These are phyloP conservation scores for Aureobasidium melanogenum DNA, from an alignment of 2,329 filamentous ascomycete genomes.

Conservation along the genomic window DNA sequence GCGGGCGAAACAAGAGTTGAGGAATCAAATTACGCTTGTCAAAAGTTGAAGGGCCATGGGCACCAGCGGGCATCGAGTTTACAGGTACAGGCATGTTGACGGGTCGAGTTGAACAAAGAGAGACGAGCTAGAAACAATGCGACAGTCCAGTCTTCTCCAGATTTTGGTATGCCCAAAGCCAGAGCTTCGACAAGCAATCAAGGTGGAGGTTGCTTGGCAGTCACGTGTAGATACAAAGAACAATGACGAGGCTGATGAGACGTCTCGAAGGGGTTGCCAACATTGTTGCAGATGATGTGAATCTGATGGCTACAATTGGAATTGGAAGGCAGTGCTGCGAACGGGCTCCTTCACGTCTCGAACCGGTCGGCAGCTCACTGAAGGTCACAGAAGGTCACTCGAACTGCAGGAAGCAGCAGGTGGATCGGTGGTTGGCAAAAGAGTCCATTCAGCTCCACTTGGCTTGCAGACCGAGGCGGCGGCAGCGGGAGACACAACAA, in stretches of 20 bases:
- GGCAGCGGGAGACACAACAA: conserved; percentile 4
- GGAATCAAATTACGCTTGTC: conserved; percentile 54
- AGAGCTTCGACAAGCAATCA: background rate
- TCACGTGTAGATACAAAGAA: background rate
- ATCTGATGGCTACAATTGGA: background rate
- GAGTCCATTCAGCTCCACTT: conserved; percentile 4
- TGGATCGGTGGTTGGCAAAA: background rate
- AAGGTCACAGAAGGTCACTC: background rate
- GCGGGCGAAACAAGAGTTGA: conserved; percentile 13
- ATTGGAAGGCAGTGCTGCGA: too few species aligned
- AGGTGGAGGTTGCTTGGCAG: conserved; percentile 1
- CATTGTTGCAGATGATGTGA: background rate
- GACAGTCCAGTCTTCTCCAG: background rate
- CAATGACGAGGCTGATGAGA: background rate
- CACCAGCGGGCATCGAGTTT: conserved; percentile 31
- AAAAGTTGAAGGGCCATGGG: conserved; percentile 55
- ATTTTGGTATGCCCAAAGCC: background rate
- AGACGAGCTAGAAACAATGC: background rate
- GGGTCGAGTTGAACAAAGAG: background rate
- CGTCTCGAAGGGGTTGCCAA: background rate
- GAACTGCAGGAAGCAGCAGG: background rate
- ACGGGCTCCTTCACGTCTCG: background rate
- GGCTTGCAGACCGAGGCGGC: background rate
- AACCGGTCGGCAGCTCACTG: background rate
- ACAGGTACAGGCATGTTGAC: conserved; percentile 48